Evolutionary conservation across 1,284 basidiomycete species (phyloP).

Genomic region (Phylloporus sp.): DNA sequence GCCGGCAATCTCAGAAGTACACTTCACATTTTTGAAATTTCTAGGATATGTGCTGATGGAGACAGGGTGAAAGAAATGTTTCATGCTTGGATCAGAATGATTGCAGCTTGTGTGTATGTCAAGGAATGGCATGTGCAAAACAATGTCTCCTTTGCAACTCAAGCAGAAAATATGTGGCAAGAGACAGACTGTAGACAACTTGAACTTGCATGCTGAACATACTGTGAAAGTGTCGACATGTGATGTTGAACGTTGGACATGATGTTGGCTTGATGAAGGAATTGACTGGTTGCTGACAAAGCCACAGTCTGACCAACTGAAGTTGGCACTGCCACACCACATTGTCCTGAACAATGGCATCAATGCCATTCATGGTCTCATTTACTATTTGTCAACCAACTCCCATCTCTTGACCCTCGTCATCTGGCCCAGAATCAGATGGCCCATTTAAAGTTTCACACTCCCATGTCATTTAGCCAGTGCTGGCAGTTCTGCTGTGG

Average conservation of each 20-base stretch:
- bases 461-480: constrained; percentile 53
- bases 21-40: constrained; percentile 9
- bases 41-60: background rate
- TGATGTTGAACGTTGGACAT: no score
- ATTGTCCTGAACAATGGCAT: no score
- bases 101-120: background rate
- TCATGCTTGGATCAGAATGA: background rate
- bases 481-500: constrained; percentile 46
- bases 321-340: no score
- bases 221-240: no score
- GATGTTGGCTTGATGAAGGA: no score
- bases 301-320: no score
- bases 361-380: constrained; percentile 56
- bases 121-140: no score
- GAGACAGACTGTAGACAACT: no score
- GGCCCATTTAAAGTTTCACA: constrained; percentile 55
- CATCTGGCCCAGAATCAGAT: constrained; percentile 64
- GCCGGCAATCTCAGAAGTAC: constrained; percentile 44
- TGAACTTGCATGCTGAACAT: no score
- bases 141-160: no score
- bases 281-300: no score
- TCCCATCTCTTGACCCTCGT: constrained; percentile 60
- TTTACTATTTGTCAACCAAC: constrained; percentile 77
- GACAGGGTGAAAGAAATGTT: constrained; percentile 5
- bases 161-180: no score